Percentiles rank a stretch among this genome's conserved stretches.
Conservation (phyloP, 1,284 basidiomycete species). For the Cyathus pygmaeus region DNA sequence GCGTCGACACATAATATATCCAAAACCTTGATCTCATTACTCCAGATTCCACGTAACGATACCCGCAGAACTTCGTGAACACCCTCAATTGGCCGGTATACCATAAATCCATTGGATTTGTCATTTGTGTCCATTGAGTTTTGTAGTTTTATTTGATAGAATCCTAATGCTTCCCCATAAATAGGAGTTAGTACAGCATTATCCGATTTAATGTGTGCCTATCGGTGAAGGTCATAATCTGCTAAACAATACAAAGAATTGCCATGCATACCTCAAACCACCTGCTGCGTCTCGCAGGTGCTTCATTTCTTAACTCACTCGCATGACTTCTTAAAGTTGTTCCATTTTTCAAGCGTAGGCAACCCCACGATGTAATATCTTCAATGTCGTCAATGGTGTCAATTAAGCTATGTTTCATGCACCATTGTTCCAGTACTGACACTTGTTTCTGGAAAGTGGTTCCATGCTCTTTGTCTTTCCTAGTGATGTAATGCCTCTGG, state of each 20-base stretch:
- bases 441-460: not conserved
- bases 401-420: not conserved
- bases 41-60: not conserved
- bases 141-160: not conserved
- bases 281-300: not conserved
- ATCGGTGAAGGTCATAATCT: not conserved
- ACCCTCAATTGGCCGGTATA: not conserved
- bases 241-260: not conserved
- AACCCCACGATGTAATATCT: not conserved
- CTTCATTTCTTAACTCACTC: not conserved
- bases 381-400: too few relatives aligned
- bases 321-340: not conserved
- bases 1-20: not conserved
- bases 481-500: not conserved
- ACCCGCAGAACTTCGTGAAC: not conserved
- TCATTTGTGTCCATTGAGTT: not conserved
- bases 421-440: not conserved
- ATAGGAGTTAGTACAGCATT: not conserved
- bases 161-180: not conserved
- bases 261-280: not conserved
- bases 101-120: not conserved
- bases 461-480: not conserved
- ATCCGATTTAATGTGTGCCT: not conserved
- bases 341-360: not conserved
- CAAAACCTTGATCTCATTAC: not conserved